These are phyloP conservation scores for Coemansia erecta DNA, from an alignment of 192 early-diverging fungal genomes.

Conservation along the genomic window DNA sequence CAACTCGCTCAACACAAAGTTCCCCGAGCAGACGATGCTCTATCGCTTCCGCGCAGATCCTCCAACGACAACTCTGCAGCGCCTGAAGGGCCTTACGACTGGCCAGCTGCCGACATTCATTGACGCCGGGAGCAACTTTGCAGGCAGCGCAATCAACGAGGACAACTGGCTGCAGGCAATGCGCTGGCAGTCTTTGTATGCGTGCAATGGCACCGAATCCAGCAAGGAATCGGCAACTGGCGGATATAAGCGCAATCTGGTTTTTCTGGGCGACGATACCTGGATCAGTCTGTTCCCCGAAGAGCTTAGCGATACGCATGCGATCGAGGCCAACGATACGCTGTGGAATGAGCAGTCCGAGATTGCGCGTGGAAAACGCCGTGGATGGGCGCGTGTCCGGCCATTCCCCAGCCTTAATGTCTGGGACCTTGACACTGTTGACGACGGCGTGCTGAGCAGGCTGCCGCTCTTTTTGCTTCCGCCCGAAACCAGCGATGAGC, in stretches of 20 bases:
- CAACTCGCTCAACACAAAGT: slow-evolving; percentile 41
- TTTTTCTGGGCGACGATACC: slow-evolving; percentile 94
- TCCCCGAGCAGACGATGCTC: slow-evolving; percentile 60
- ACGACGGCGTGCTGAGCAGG: slow-evolving; percentile 75
- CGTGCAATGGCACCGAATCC: slow-evolving; percentile 1
- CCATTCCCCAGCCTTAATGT: slow-evolving; percentile 74
- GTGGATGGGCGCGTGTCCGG: slow-evolving; percentile 58
- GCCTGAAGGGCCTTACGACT: slow-evolving; percentile 79
- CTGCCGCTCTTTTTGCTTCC: slow-evolving; percentile 51
- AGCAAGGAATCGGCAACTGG: neutral
- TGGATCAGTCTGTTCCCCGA: slow-evolving; percentile 87
- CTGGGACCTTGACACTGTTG: slow-evolving; percentile 91
- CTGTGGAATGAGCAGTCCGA: slow-evolving; percentile 27
- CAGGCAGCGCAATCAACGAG: slow-evolving; percentile 70
- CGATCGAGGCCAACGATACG: slow-evolving; percentile 15
- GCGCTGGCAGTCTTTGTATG: slow-evolving; percentile 16
- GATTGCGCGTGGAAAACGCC: neutral
- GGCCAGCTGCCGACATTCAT: slow-evolving; percentile 79
- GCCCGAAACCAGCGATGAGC: slow-evolving; percentile 4
- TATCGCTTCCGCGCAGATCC: slow-evolving; percentile 75
- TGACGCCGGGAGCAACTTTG: slow-evolving; percentile 80
- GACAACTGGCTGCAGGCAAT: slow-evolving; percentile 76
- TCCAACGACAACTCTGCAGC: slow-evolving; percentile 78
- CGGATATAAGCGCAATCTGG: slow-evolving; percentile 51
- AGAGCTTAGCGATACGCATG: slow-evolving; percentile 48